These are phyloP conservation scores for Epichloe sibirici DNA, from an alignment of 2,329 filamentous ascomycete genomes.

Conservation along the genomic window DNA sequence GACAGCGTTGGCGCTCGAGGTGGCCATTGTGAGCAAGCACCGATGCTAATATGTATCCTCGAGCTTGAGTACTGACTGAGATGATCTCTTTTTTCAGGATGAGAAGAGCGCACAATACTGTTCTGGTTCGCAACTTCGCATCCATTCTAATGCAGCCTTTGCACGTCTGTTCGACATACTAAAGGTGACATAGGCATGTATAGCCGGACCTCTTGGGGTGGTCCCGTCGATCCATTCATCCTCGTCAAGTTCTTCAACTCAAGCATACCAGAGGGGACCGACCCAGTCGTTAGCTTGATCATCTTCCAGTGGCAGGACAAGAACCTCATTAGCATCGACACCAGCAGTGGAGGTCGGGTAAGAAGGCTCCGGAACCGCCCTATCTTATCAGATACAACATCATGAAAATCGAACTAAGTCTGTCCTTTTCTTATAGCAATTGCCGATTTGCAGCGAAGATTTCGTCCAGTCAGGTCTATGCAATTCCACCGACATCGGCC, in stretches of 20 bases:
- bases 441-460: slow-evolving; percentile 60
- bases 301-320: slow-evolving; percentile 94
- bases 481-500: slow-evolving; percentile 62
- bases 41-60: not conserved
- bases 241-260: slow-evolving; percentile 61
- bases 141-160: slow-evolving; percentile 3
- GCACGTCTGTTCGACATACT: not conserved
- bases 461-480: slow-evolving; percentile 60
- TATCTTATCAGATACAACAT: not conserved
- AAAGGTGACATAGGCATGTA: slow-evolving; percentile 62
- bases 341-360: slow-evolving; percentile 36
- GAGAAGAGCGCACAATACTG: slow-evolving; percentile 72
- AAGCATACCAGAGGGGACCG: slow-evolving; percentile 42
- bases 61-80: slow-evolving; percentile 12
- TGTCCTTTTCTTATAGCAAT: slow-evolving; percentile 17
- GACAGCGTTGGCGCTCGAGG: slow-evolving; percentile 44
- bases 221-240: slow-evolving; percentile 79
- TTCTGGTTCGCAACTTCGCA: slow-evolving; percentile 33
- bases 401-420: not conserved
- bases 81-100: slow-evolving; percentile 39
- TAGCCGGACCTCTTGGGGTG: slow-evolving; percentile 78
- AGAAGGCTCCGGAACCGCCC: slow-evolving; percentile 32
- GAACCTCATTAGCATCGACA: slow-evolving; percentile 59
- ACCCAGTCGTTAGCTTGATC: slow-evolving; percentile 70
- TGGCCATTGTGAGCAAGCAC: slow-evolving; percentile 28